Conservation (phyloP, 2,329 filamentous ascomycete genomes). For the Fusarium phyllophilum region DNA sequence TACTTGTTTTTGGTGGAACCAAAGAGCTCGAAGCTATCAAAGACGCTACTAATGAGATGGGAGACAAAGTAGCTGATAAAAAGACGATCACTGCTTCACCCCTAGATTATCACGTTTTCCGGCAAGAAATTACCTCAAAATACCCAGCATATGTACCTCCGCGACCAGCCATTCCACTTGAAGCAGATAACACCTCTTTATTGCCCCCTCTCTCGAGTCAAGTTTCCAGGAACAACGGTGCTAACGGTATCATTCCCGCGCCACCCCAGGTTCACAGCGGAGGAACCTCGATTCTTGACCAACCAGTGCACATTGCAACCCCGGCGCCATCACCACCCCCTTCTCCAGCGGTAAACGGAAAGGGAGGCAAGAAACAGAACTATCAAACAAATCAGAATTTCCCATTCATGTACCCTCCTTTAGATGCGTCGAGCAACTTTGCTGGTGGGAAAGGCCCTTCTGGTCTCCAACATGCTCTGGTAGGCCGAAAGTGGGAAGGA, state of each 20-base stretch:
- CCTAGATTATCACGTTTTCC: slow-evolving; percentile 94
- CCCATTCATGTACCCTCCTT: slow-evolving; percentile 94
- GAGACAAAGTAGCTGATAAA: slow-evolving; percentile 69
- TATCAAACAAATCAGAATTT: slow-evolving; percentile 99
- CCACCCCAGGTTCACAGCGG: slow-evolving; percentile 65
- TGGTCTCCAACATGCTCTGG: slow-evolving; percentile 80
- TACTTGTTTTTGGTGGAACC: slow-evolving; percentile 86
- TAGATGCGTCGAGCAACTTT: slow-evolving; percentile 88
- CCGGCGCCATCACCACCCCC: slow-evolving; percentile 95
- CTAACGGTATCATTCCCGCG: slow-evolving; percentile 69
- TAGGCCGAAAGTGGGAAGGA: slow-evolving; percentile 91
- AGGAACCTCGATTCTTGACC: slow-evolving; percentile 86
- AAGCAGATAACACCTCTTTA: slow-evolving; percentile 90
- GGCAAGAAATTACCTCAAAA: slow-evolving; percentile 96
- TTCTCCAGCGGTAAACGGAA: slow-evolving; percentile 85
- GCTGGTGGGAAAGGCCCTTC: slow-evolving; percentile 89
- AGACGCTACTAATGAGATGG: slow-evolving; percentile 71
- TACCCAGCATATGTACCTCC: slow-evolving; percentile 97
- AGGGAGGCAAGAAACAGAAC: slow-evolving; percentile 97
- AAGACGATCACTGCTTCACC: slow-evolving; percentile 92
- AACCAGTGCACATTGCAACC: slow-evolving; percentile 98
- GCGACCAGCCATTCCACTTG: slow-evolving; percentile 81
- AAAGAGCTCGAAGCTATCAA: slow-evolving; percentile 80
- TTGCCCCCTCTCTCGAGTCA: slow-evolving; percentile 86
- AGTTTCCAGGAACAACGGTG: slow-evolving; percentile 67